Conservation (phyloP, 352 stramenopile species). For the Pythium coloratum region DNA sequence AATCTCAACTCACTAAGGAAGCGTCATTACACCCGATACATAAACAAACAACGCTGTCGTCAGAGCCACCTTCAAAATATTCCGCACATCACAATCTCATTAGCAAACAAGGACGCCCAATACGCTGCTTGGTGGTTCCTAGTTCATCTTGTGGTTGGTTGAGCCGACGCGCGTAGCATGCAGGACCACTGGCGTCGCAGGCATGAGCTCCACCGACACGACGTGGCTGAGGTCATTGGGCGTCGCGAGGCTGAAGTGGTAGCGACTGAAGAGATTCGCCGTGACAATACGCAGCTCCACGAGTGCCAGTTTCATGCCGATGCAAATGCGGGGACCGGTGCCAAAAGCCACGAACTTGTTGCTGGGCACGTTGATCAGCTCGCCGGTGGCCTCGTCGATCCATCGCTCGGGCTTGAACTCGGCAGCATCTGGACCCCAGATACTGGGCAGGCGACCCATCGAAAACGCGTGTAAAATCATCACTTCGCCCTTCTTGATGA, state of each 20-base stretch:
- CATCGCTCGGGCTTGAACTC: constrained; percentile 63
- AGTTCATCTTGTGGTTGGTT: too few relatives aligned
- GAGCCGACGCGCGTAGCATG: background rate
- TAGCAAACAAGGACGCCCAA: too few relatives aligned
- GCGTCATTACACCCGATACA: too few relatives aligned
- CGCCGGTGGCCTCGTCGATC: constrained; percentile 28
- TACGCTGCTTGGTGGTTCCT: too few relatives aligned
- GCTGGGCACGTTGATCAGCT: background rate
- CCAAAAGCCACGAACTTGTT: constrained; percentile 42
- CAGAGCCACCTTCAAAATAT: too few relatives aligned
- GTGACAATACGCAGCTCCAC: constrained; percentile 32
- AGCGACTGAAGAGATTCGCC: constrained; percentile 12
- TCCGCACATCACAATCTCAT: too few relatives aligned
- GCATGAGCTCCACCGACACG: background rate
- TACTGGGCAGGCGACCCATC: constrained; percentile 25
- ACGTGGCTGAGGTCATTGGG: constrained; percentile 9
- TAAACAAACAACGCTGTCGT: too few relatives aligned
- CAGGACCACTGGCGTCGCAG: constrained; percentile 1
- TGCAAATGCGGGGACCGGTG: constrained; percentile 37
- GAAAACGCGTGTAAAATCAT: constrained; percentile 31
- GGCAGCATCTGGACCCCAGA: constrained; percentile 50
- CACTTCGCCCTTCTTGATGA: constrained; percentile 20
- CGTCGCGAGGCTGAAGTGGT: background rate
- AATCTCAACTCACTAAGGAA: too few relatives aligned
- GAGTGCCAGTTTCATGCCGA: constrained; percentile 45